phyloP scores from a whole-genome alignment of 345 rosid genomes.

The Punica granatum region DNA sequence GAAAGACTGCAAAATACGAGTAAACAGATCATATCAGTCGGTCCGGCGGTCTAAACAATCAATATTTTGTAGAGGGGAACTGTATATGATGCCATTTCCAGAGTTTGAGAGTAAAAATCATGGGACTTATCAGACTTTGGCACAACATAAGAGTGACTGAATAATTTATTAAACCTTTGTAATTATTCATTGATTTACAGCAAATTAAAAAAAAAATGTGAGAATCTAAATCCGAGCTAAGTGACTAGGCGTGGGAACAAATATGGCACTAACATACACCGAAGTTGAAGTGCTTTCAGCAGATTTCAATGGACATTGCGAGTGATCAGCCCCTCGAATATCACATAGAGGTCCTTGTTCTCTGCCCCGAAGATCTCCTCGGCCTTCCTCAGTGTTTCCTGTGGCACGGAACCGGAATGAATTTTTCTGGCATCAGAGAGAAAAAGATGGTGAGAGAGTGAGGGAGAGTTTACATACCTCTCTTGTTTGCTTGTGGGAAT shows the following conservation, averaged over 20 bases:
- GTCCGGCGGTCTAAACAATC: no score
- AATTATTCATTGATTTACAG: not conserved
- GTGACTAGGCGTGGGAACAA: not conserved
- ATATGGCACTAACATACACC: not conserved
- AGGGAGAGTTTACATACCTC: slow-evolving; percentile 35
- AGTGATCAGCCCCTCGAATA: slow-evolving; percentile 78
- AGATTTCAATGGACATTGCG: slow-evolving; percentile 48
- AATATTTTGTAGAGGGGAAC: no score
- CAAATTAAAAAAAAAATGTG: not conserved
- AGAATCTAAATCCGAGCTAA: not conserved
- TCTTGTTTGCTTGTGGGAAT: slow-evolving; percentile 82
- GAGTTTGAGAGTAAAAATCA: no score
- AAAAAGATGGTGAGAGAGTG: not conserved
- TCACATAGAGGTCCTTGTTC: slow-evolving; percentile 66
- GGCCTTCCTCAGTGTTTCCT: slow-evolving; percentile 85
- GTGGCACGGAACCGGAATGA: slow-evolving; percentile 5
- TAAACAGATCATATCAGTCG: no score
- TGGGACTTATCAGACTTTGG: not conserved
- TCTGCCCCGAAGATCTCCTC: slow-evolving; percentile 79
- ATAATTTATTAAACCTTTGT: not conserved
- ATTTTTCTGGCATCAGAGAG: not conserved
- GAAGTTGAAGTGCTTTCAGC: not conserved
- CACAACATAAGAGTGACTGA: not conserved
- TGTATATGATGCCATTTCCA: no score
- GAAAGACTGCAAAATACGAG: no score